phyloP scores from a whole-genome alignment of 73 alveolate species.

The Paramecium tetraurelia region DNA sequence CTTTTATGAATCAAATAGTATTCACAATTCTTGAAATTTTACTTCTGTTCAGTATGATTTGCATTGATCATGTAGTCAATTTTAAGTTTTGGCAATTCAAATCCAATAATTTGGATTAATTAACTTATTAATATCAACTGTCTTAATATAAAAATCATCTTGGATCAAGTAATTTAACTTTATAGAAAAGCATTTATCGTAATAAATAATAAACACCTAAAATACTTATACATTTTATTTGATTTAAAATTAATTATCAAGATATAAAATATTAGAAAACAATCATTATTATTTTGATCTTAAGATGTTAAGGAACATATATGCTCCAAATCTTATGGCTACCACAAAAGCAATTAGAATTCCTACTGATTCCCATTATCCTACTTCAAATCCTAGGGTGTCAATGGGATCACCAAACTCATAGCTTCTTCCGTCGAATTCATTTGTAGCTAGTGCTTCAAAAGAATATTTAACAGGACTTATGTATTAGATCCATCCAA shows the following conservation, averaged over 20 bases:
- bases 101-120: slow-evolving; percentile 30
- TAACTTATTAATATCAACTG: slow-evolving; percentile 42
- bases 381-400: background rate
- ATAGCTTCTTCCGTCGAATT: slow-evolving; percentile 52
- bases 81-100: background rate
- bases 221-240: background rate
- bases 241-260: background rate
- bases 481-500: slow-evolving; percentile 74
- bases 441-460: slow-evolving; percentile 73
- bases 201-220: too few species aligned
- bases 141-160: slow-evolving; percentile 61
- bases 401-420: slow-evolving; percentile 32
- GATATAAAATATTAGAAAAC: background rate
- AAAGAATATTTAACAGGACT: slow-evolving; percentile 76
- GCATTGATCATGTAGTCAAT: slow-evolving; percentile 32
- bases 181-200: background rate
- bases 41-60: background rate
- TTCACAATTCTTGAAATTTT: background rate
- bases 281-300: slow-evolving; percentile 3
- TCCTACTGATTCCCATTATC: slow-evolving; percentile 26
- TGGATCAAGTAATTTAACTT: background rate
- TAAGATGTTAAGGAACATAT: background rate
- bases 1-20: slow-evolving; percentile 31
- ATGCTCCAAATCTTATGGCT: background rate
- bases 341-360: background rate